Evolutionary conservation across 306 rosid species (phyloP).

Genomic region (barrel medic (Medicago truncatula)): DNA sequence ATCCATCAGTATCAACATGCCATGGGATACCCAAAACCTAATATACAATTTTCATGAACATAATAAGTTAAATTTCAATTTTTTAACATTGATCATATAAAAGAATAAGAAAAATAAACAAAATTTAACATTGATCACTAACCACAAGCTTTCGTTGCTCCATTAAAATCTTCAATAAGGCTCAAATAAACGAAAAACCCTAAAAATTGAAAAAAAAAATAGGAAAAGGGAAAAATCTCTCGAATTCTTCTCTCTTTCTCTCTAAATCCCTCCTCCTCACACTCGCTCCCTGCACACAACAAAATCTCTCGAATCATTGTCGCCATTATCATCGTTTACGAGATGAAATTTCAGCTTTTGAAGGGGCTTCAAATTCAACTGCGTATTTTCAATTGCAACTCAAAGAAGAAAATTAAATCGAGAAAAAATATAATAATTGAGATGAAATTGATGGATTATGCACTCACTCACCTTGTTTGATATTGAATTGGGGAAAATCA

Average conservation of each 20-base stretch:
- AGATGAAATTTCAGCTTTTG: constrained; percentile 63
- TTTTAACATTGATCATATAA: not conserved
- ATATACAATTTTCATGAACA: constrained; percentile 23
- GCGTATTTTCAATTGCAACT: constrained; percentile 44
- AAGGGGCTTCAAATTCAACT: constrained; percentile 33
- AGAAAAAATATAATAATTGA: not conserved
- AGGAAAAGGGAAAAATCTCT: constrained; percentile 46
- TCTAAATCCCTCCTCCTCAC: constrained; percentile 77
- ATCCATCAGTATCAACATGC: constrained; percentile 82
- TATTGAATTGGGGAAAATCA: constrained; percentile 39
- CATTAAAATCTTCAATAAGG: constrained; percentile 49
- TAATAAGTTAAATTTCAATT: not conserved
- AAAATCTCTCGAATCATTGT: constrained; percentile 63
- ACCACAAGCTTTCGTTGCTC: constrained; percentile 96
- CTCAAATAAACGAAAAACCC: constrained; percentile 45
- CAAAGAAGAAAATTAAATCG: constrained; percentile 39
- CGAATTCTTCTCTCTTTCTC: constrained; percentile 61
- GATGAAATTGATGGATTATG: constrained; percentile 44
- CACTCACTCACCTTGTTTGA: constrained; percentile 78
- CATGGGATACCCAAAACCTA: constrained; percentile 87
- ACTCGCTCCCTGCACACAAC: constrained; percentile 93
- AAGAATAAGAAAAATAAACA: not conserved
- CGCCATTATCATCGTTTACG: constrained; percentile 51
- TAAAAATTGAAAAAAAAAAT: constrained; percentile 37
- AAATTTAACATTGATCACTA: constrained; percentile 40